phyloP scores from a whole-genome alignment of 1,284 basidiomycete species.

The Ceratobasidium sp. region DNA sequence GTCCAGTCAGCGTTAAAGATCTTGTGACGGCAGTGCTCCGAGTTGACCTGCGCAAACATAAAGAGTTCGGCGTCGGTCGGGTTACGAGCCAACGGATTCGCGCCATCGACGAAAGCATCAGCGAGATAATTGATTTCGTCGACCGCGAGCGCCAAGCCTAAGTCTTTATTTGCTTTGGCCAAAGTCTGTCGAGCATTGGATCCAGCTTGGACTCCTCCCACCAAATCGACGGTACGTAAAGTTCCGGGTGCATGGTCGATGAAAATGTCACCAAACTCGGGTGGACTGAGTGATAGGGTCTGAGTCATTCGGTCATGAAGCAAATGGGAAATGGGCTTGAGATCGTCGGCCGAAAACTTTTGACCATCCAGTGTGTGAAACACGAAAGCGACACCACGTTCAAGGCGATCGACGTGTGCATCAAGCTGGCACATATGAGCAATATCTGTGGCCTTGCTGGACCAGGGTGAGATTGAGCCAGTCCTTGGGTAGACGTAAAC shows the following conservation, averaged over 20 bases:
- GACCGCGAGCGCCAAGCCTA: constrained; percentile 89
- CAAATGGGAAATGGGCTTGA: constrained; percentile 66
- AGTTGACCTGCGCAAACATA: constrained; percentile 99
- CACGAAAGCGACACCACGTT: constrained; percentile 81
- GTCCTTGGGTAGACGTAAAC: constrained; percentile 81
- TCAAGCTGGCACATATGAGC: constrained; percentile 84
- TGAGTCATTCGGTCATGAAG: constrained; percentile 98
- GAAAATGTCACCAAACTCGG: constrained; percentile 73
- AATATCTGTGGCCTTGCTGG: constrained; percentile 97
- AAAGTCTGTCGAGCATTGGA: constrained; percentile 64
- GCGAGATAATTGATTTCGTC: constrained; percentile 96
- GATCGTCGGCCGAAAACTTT: constrained; percentile 54
- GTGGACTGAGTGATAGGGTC: constrained; percentile 64
- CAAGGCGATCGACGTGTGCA: constrained; percentile 75
- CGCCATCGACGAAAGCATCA: constrained; percentile 81
- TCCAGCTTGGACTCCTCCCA: constrained; percentile 56
- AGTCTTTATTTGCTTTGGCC: constrained; percentile 76
- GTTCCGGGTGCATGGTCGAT: constrained; percentile 70
- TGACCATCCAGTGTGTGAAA: constrained; percentile 60
- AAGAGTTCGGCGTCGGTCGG: constrained; percentile 98
- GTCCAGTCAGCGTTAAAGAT: constrained; percentile 99
- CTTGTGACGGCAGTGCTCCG: constrained; percentile 99
- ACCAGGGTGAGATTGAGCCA: constrained; percentile 92
- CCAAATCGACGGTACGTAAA: constrained; percentile 70
- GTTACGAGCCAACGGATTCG: constrained; percentile 70